A percentile compares a stretch with the other conserved stretches of the same genome.
Evolutionary conservation across 169 alveolate genomes (phyloP).

Genomic region (Babesia sp.): DNA sequence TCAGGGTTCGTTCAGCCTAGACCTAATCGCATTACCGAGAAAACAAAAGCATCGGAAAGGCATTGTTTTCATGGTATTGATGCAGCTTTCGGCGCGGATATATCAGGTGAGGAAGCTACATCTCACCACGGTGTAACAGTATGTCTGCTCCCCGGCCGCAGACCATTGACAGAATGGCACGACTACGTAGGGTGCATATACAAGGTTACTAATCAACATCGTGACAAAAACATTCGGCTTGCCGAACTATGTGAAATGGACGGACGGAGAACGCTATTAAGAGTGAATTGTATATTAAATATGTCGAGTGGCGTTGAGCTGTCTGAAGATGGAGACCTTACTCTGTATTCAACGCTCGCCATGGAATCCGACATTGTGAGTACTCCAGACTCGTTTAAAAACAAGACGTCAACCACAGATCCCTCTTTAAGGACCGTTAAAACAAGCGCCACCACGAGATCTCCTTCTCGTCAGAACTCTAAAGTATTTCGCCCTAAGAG

Average conservation of each 20-base stretch:
- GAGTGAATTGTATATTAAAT: not conserved
- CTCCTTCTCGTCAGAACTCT: not conserved
- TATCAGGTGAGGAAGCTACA: not conserved
- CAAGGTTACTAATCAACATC: not conserved
- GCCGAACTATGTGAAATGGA: not conserved
- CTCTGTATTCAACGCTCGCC: not conserved
- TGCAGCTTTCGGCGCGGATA: not conserved
- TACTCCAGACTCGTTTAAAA: not conserved
- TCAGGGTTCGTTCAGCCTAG: not conserved
- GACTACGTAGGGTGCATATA: constrained; percentile 24
- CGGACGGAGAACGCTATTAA: not conserved
- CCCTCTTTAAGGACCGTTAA: not conserved
- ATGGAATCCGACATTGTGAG: not conserved
- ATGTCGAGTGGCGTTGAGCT: not conserved
- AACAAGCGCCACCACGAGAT: not conserved
- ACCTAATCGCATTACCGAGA: not conserved
- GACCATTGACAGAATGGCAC: not conserved
- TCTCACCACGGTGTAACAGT: not conserved
- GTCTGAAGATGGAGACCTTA: not conserved
- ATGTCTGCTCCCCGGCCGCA: constrained; percentile 6
- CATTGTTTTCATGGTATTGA: not conserved
- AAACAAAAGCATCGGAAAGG: not conserved
- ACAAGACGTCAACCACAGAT: too few relatives aligned
- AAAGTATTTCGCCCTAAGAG: too few relatives aligned
- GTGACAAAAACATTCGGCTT: not conserved